These are phyloP conservation scores for Phaeosphaeria sp. DNA, from an alignment of 2,329 filamentous ascomycete genomes.

Conservation along the genomic window DNA sequence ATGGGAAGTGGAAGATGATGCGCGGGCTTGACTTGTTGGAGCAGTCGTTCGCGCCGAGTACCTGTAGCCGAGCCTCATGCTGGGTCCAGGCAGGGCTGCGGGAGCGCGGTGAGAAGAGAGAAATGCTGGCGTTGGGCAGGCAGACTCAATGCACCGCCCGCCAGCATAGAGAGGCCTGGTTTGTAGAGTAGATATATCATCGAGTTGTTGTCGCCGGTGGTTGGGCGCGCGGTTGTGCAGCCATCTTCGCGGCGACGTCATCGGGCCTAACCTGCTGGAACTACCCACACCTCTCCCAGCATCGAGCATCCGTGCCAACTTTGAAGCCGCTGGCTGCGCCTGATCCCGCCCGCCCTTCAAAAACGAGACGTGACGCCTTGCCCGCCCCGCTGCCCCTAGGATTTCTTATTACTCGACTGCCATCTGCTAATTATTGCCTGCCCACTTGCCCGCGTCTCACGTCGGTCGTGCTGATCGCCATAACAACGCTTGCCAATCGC, in stretches of 20 bases:
- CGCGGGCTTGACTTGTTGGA: constrained; percentile 11
- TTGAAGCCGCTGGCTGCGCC: constrained; percentile 8
- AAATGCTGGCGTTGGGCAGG: constrained; percentile 8
- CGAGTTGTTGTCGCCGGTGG: neutral
- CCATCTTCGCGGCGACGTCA: constrained; percentile 4
- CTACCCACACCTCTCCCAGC: constrained; percentile 1
- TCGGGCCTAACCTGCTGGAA: neutral
- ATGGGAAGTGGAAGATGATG: constrained; percentile 9
- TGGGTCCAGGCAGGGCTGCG: constrained; percentile 9
- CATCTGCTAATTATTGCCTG: neutral
- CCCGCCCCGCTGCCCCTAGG: constrained; percentile 10
- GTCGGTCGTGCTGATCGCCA: constrained; percentile 16
- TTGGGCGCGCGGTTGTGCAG: neutral
- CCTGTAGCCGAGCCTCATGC: constrained; percentile 10
- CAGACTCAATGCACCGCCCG: constrained; percentile 9
- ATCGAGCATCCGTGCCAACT: constrained; percentile 5
- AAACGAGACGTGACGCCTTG: constrained; percentile 19
- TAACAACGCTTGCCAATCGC: constrained; percentile 18
- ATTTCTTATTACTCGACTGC: constrained; percentile 20
- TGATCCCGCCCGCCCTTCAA: constrained; percentile 17
- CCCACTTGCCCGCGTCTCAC: neutral
- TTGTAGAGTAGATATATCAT: constrained; percentile 4
- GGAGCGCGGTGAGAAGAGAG: constrained; percentile 15
- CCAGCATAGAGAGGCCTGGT: neutral
- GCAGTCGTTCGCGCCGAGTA: constrained; percentile 22